Evolutionary conservation across 352 stramenopile species (phyloP), one percentile per base, ranked within the genome.

Genomic region (Phytophthora sp.): DNA sequence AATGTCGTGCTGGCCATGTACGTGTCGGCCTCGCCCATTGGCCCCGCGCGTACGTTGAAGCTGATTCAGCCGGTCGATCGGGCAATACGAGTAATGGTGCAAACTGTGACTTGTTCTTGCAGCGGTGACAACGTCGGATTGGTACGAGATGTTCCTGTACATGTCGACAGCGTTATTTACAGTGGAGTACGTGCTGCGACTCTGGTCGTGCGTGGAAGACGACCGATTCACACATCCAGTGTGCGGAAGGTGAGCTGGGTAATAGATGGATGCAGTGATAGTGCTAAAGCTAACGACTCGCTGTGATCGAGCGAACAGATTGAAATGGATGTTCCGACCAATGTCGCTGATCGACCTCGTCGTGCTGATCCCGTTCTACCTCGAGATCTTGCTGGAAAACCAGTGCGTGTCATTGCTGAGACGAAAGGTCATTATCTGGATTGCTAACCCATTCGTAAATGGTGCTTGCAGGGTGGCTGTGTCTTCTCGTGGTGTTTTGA

Each of bases 181-280:
- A 0, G 50, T 91, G 11, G 87, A 95, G 50, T 94, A 94, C 54
- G 1, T 76, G 9, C 66, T 94, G 21, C 81, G 87, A 0, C 62
- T 92, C 10, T 95, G 87, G 85, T 87, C 87, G n/a, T 95, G 87
- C 31, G 78, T 93, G 20, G 87, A 92, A 61, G 87, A 95, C 51
- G 65, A 86, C 7, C 72, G 83, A 26, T 94, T 80, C 46, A 52
- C 58, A n/a, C 71, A 76, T 44, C 66, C 76, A 15, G 31, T 92
- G 5, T 60, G 78, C 15, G 84, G 84, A 39, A 57, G 87, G 85
- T 91, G 42, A n/a, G 11, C 55, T 43, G 35, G 3, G 18, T 34
- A 31, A 13, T 53, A 15, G 15, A 24, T 23, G 15, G 3, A 39
- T 7, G n/a, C 23, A 32, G 28, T 32, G 28, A n/a, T n/a, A n/a